Conservation (phyloP, 345 rosid genomes). For the Pelargonium nanum region DNA sequence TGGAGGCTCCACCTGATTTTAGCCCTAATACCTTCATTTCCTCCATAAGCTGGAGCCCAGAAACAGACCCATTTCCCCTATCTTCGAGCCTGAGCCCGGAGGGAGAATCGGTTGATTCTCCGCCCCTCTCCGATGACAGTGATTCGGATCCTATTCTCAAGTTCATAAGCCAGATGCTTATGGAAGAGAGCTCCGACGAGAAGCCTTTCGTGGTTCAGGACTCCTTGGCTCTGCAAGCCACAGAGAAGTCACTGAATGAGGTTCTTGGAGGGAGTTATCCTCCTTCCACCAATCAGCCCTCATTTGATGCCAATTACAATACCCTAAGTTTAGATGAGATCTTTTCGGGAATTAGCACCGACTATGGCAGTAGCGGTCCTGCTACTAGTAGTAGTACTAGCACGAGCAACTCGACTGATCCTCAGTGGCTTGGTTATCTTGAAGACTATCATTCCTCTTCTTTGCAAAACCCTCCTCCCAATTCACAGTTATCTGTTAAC, state of each 20-base stretch:
- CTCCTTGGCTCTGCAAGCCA: constrained; percentile 44
- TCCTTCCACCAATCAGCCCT: constrained; percentile 14
- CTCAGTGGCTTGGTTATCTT: neutral
- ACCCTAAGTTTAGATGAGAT: constrained; percentile 17
- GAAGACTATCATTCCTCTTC: neutral
- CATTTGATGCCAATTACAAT: constrained; percentile 9
- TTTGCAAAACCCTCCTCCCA: neutral
- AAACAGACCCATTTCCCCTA: constrained; percentile 8
- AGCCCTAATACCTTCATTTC: neutral
- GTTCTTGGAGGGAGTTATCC: constrained; percentile 24
- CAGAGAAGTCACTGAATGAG: constrained; percentile 46
- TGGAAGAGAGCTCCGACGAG: constrained; percentile 56
- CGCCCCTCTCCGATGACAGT: constrained; percentile 34
- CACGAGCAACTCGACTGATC: constrained; percentile 2
- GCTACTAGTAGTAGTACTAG: neutral
- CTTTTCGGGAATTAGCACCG: constrained; percentile 16
- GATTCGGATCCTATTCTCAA: constrained; percentile 42
- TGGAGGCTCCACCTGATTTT: neutral
- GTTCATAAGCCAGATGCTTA: constrained; percentile 46
- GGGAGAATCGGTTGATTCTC: constrained; percentile 21
- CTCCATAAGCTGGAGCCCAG: constrained; percentile 1
- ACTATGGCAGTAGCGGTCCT: constrained; percentile 11
- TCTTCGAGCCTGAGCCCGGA: constrained; percentile 19
- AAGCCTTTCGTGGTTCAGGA: constrained; percentile 44
- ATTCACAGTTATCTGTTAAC: constrained; percentile 10